Evolutionary conservation across 106 monocot species (phyloP).

Genomic region (Cymbidium sinense): DNA sequence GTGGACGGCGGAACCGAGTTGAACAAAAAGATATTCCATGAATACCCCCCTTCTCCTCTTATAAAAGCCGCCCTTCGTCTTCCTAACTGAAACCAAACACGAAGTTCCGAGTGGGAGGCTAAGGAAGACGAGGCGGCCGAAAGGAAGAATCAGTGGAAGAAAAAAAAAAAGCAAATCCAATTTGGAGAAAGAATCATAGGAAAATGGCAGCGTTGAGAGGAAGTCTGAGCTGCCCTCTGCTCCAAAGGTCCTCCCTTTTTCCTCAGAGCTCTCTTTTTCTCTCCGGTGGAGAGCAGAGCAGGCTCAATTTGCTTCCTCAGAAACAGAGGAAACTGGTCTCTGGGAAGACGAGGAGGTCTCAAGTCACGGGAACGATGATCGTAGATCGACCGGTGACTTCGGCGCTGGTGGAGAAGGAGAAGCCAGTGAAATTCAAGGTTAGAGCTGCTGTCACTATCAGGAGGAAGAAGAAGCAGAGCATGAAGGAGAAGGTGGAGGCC

Average conservation of each 20-base stretch:
- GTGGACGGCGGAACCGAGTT: constrained; percentile 10
- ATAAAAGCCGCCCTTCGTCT: constrained; percentile 8
- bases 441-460: constrained; percentile 47
- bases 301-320: neutral
- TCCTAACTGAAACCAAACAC: neutral
- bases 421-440: constrained; percentile 39
- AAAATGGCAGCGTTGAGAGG: constrained; percentile 3
- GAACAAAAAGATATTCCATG: neutral
- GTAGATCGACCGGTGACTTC: constrained; percentile 12
- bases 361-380: constrained; percentile 14
- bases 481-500: constrained; percentile 33
- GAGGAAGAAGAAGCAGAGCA: constrained; percentile 37
- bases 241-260: neutral
- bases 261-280: neutral
- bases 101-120: neutral
- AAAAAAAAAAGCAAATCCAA: neutral
- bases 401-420: neutral
- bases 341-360: neutral
- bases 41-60: neutral
- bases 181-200: neutral
- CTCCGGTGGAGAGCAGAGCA: constrained; percentile 4
- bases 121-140: neutral
- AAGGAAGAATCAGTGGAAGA: neutral
- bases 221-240: neutral
- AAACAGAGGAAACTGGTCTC: neutral